Evolutionary conservation across 2,329 filamentous ascomycete genomes (phyloP).

Genomic region (Saccharata proteae): DNA sequence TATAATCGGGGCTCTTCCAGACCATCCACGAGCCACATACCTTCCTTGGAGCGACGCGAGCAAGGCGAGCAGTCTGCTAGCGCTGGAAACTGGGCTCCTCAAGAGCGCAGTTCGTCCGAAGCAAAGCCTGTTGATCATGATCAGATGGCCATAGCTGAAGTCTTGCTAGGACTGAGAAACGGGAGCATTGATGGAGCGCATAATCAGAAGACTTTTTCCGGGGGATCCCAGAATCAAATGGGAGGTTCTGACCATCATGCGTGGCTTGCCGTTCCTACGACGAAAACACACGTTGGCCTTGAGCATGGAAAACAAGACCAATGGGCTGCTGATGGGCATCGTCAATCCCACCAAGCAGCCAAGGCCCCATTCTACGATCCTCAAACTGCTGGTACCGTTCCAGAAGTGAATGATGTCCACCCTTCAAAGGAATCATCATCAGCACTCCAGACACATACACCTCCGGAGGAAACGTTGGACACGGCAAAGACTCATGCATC

Average conservation of each 20-base stretch:
- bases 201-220: too few species aligned
- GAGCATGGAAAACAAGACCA: constrained; percentile 1
- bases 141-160: constrained; percentile 6
- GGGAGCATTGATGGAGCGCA: constrained; percentile 7
- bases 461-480: constrained; percentile 21
- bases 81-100: not conserved
- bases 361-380: constrained; percentile 1
- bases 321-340: constrained; percentile 1
- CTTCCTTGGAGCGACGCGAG: constrained; percentile 17
- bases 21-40: constrained; percentile 34
- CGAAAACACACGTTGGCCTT: not conserved
- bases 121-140: not conserved
- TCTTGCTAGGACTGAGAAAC: constrained; percentile 5
- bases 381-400: constrained; percentile 1
- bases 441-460: constrained; percentile 27
- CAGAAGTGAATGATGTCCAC: constrained; percentile 2
- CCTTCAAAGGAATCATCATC: not conserved
- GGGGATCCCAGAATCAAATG: too few species aligned
- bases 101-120: not conserved
- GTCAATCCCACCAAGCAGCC: constrained; percentile 1
- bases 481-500: constrained; percentile 10
- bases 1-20: constrained; percentile 26
- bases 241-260: too few species aligned
- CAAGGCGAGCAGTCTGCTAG: constrained; percentile 23
- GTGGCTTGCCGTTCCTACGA: constrained; percentile 1